A percentile compares a stretch with the other conserved stretches of the same genome.
phyloP scores from a whole-genome alignment of 106 monocot genomes.

The Vanilla planifolia region DNA sequence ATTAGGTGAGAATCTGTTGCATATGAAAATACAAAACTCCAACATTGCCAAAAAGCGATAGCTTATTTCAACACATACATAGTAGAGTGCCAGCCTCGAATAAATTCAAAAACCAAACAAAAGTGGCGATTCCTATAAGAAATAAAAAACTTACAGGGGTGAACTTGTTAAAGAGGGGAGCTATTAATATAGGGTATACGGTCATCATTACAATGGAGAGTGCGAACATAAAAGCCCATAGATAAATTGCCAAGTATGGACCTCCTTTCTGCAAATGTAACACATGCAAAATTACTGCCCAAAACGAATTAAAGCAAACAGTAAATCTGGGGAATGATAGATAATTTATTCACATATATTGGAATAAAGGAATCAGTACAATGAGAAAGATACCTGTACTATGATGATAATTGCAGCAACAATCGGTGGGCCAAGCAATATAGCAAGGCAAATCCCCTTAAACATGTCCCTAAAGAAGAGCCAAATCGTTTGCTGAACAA shows the following conservation, averaged over 20 bases:
- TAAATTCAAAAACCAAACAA: background rate
- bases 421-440: slow-evolving; percentile 85
- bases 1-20: background rate
- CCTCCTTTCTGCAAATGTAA: slow-evolving; percentile 77
- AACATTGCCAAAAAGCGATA: slow-evolving; percentile 3
- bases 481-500: slow-evolving; percentile 81
- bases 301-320: background rate
- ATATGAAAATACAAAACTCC: background rate
- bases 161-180: slow-evolving; percentile 96
- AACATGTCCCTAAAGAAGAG: slow-evolving; percentile 82
- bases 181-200: slow-evolving; percentile 83
- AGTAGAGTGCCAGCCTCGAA: background rate
- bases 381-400: slow-evolving; percentile 50
- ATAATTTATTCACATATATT: background rate
- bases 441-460: slow-evolving; percentile 66
- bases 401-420: slow-evolving; percentile 83
- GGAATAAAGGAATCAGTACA: background rate
- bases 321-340: background rate
- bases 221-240: slow-evolving; percentile 95
- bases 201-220: slow-evolving; percentile 91
- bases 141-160: slow-evolving; percentile 79
- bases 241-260: slow-evolving; percentile 92
- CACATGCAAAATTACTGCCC: background rate
- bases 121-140: background rate
- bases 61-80: background rate